Conservation (phyloP, 768 basidiomycete genomes). For the Phlebiopsis flavidoalba region DNA sequence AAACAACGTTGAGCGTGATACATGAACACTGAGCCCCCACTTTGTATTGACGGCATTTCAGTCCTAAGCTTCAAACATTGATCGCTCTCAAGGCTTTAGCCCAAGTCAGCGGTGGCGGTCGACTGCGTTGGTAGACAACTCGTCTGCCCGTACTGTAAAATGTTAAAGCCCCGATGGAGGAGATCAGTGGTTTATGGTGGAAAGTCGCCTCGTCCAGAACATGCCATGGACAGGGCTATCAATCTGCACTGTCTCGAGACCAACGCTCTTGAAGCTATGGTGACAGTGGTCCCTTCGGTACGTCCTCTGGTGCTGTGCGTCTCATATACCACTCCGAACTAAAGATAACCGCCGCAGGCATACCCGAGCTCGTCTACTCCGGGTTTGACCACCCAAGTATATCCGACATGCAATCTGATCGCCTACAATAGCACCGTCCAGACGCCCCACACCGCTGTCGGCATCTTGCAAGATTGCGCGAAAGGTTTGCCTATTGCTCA, state of each 20-base stretch:
- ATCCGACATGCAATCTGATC: not conserved
- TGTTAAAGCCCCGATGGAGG: not conserved
- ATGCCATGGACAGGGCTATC: not conserved
- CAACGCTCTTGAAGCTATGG: not conserved
- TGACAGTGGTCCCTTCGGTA: not conserved
- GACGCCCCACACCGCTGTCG: slow-evolving; percentile 5
- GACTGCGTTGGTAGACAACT: not conserved
- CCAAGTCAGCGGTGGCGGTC: not conserved
- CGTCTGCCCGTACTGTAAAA: not conserved
- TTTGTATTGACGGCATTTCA: not conserved
- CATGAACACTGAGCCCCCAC: not conserved
- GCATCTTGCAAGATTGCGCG: slow-evolving; percentile 4
- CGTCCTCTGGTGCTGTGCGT: not conserved
- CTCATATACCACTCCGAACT: too few relatives aligned
- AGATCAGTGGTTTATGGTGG: not conserved
- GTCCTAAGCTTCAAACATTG: not conserved
- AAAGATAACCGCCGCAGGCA: too few relatives aligned
- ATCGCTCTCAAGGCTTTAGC: not conserved
- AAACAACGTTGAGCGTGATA: not conserved
- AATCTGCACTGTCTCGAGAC: not conserved
- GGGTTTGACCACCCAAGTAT: not conserved
- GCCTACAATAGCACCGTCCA: not conserved
- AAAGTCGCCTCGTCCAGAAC: not conserved
- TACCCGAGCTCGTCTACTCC: not conserved
- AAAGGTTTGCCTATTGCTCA: not conserved